Evolutionary conservation across 495 filamentous ascomycete species (phyloP).

Genomic region (Bacidia rubella): DNA sequence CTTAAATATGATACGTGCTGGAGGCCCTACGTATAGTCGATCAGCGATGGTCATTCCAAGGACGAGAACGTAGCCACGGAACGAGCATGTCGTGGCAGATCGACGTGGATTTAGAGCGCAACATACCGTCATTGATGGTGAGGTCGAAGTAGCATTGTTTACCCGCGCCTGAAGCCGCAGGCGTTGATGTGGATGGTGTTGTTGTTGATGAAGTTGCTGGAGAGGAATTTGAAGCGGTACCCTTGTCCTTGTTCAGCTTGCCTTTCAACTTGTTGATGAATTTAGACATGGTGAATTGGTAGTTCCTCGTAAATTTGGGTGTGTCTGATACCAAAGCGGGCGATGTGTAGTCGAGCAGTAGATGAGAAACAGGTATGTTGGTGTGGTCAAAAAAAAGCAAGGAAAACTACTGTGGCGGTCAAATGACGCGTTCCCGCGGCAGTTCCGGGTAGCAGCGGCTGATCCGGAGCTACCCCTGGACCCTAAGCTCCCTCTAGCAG

Average conservation of each 20-base stretch:
- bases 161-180: not conserved
- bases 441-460: too few relatives aligned
- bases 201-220: not conserved
- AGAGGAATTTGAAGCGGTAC: not conserved
- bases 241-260: slow-evolving; percentile 1
- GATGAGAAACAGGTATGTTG: not conserved
- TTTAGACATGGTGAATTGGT: slow-evolving; percentile 1
- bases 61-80: too few relatives aligned
- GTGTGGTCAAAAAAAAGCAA: not conserved
- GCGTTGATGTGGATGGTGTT: not conserved
- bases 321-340: not conserved
- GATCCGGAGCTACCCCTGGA: too few relatives aligned
- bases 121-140: slow-evolving; percentile 7
- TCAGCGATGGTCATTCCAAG: too few relatives aligned
- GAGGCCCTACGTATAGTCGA: not conserved
- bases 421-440: not conserved
- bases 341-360: not conserved
- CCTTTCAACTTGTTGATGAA: slow-evolving; percentile 4
- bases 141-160: slow-evolving; percentile 9
- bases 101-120: not conserved
- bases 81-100: not conserved
- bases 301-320: too few relatives aligned
- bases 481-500: too few relatives aligned
- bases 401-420: not conserved
- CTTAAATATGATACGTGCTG: slow-evolving; percentile 2